Base-by-base conservation (phyloP, 1,284 basidiomycete species). In the Caloboletus firmus region DNA sequence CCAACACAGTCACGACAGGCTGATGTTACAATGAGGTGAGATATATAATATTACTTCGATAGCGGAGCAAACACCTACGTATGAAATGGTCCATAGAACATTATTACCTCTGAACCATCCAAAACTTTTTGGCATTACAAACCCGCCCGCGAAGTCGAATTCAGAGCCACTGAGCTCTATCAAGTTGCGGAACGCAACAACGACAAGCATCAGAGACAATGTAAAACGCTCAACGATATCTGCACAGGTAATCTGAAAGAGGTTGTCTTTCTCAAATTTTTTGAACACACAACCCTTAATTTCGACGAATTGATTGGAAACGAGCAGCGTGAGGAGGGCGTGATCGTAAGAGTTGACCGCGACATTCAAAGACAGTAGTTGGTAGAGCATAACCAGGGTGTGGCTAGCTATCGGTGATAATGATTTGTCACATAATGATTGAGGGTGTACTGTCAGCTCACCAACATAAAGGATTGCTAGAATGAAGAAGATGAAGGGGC, bases 231-330 rank as follows among this genome's bases (percentile, higher is more conserved):
- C 97, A 28, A 99, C 97, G 59, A 99, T 98, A 71, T 99, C 97
- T 59, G 95, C 95, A 66, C 95, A 98, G 53, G 95, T 97, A 59
- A 99, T 95, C 71, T 99, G 97, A 69, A 99, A 98, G n/a, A 99
- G 81, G 66, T 93, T 98, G 67, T 99, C 97, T 72, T 98, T 99
- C 71, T 99, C 97, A 64, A 99, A 99, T 71, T 93, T 98, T 74
- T 99, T 99, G 83, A 99, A 99, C 0, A 99, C 97, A 63, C 90
- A 95, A 36, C 96, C 95, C 74, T 99, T 99, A 75, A 99, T 99
- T 75, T 99, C 97, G 45, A 99, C 96, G 67, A 99, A 99, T 70
- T 99, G 97, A 70, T 99, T 99, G 42, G 94, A 98, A 41, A 99
- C 86, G 6, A 99, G 80, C 0, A 99, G 81, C 0, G 96, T 98